phyloP scores from a whole-genome alignment of 805 yeast genomes.

The Monosporozyma siamensis region DNA sequence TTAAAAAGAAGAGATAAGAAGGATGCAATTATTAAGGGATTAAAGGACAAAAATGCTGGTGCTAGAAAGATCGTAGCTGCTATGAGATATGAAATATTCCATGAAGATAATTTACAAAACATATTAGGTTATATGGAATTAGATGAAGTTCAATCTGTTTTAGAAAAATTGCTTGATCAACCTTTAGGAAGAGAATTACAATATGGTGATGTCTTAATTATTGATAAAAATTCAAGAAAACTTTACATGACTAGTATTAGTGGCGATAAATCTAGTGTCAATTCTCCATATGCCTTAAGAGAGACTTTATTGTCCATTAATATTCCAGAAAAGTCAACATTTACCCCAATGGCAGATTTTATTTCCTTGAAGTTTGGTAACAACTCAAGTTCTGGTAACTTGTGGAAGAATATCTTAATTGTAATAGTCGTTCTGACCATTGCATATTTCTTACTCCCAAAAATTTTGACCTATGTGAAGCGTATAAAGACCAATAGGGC shows the following conservation, averaged over 20 bases:
- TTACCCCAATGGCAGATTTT: not conserved
- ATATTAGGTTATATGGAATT: slow-evolving; percentile 46
- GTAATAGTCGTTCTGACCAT: not conserved
- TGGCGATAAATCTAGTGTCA: slow-evolving; percentile 33
- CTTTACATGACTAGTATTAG: slow-evolving; percentile 27
- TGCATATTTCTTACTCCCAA: not conserved
- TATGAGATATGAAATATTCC: slow-evolving; percentile 40
- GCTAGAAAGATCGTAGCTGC: slow-evolving; percentile 38
- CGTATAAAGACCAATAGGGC: slow-evolving; percentile 6
- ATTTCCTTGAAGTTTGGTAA: not conserved
- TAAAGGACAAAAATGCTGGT: slow-evolving; percentile 38
- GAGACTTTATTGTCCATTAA: slow-evolving; percentile 33
- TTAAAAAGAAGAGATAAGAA: slow-evolving; percentile 36
- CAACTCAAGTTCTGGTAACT: not conserved
- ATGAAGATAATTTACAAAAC: slow-evolving; percentile 36
- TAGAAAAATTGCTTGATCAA: slow-evolving; percentile 7
- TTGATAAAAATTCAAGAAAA: slow-evolving; percentile 33
- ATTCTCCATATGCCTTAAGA: slow-evolving; percentile 29
- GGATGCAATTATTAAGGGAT: slow-evolving; percentile 32
- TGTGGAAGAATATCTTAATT: not conserved
- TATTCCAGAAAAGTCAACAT: slow-evolving; percentile 22
- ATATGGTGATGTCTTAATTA: slow-evolving; percentile 49
- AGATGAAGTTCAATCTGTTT: slow-evolving; percentile 28
- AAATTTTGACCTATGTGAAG: not conserved
- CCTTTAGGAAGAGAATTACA: slow-evolving; percentile 11